Base-by-base conservation (phyloP, 345 rosid species). In the Theobroma cacao region DNA sequence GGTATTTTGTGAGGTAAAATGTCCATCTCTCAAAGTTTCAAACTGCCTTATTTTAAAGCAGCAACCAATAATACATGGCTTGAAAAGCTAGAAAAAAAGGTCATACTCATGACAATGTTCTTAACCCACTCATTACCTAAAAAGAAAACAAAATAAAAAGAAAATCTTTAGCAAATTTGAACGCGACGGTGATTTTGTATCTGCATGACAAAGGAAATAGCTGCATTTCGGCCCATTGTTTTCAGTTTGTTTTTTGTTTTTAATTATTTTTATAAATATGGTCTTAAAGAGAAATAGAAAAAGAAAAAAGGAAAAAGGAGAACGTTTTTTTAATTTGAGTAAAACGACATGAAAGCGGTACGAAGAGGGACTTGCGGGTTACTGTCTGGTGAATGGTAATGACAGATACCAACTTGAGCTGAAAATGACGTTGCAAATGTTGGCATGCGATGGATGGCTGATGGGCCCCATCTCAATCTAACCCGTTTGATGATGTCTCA, bases 371-470 rank as follows among this genome's bases (percentile, higher is more conserved):
- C 48, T 2, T 5, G 40, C 10, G 74, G 66, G 80, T 74, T 82
- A 65, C 74, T 64, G 77, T 84, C 86, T 76, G 92, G 87, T 86
- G 85, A 64, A 38, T 36, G 30, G 69, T 34, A 36, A 64, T 10
- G 69, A 14, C n/a, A 63, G 26, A 36, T 64, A 36, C 47, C 69
- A 64, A 36, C 47, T 20, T 64, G 47, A n/a, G 17, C 15, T 1
- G 28, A 36, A 36, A 20, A 64, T 43, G 47, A 36, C 24, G 69
- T 18, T 12, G 15, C 3, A 31, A n/a, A 6, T 0, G 28, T 36
- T 64, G 9, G 47, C 45, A 18, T 20, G 26, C n/a, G 15, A 20
- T 34, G 68, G 68, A 63, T 33, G 8, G 26, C 1, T 34, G 45
- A 62, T 17, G 68, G 45, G 14, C 26, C 68, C 43, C 68, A 34